A percentile compares a stretch with the other conserved stretches of the same genome.
phyloP scores from a whole-genome alignment of 2,329 filamentous ascomycete genomes.

The Paracoccidioides brasiliensis region DNA sequence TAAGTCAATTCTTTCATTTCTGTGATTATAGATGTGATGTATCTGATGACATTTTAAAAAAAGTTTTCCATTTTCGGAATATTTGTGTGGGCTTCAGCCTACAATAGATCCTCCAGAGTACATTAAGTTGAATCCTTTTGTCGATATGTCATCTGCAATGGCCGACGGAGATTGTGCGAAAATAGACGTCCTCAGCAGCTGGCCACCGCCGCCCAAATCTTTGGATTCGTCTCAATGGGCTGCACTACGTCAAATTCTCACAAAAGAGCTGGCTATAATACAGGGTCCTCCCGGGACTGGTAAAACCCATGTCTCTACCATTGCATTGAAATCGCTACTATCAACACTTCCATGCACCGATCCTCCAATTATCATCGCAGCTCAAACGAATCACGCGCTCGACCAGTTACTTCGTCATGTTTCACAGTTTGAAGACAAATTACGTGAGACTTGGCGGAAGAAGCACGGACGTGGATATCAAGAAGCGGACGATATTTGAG shows the following conservation, averaged over 20 bases:
- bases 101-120: constrained; percentile 41
- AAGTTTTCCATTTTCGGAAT: constrained; percentile 34
- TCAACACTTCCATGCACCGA: constrained; percentile 43
- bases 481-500: constrained; percentile 52
- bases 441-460: constrained; percentile 58
- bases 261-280: constrained; percentile 58
- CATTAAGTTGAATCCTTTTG: constrained; percentile 35
- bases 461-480: constrained; percentile 53
- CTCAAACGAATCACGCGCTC: constrained; percentile 82
- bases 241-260: constrained; percentile 58
- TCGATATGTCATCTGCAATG: constrained; percentile 39
- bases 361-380: constrained; percentile 63
- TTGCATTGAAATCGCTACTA: constrained; percentile 54
- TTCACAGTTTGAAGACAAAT: constrained; percentile 45
- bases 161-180: constrained; percentile 26
- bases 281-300: constrained; percentile 72
- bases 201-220: constrained; percentile 36
- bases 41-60: not conserved
- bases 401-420: constrained; percentile 65
- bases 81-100: constrained; percentile 28
- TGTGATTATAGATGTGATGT: not conserved
- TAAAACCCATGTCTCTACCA: constrained; percentile 72
- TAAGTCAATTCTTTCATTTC: constrained; percentile 13
- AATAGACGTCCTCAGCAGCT: constrained; percentile 42
- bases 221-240: constrained; percentile 60